phyloP scores from a whole-genome alignment of 2,329 filamentous ascomycete species.

The Alternaria panax region DNA sequence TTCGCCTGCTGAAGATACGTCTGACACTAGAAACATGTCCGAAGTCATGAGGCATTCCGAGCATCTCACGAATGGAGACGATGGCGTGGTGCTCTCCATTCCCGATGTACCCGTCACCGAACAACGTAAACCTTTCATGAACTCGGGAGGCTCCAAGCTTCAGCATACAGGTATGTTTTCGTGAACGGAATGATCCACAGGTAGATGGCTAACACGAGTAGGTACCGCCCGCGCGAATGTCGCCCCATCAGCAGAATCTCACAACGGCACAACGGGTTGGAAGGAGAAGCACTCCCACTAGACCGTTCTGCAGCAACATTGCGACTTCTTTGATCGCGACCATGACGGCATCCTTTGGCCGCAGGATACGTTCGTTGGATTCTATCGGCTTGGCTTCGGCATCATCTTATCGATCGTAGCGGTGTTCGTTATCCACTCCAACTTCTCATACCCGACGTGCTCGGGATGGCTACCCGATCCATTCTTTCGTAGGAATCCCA shows the following conservation, averaged over 20 bases:
- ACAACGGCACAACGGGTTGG: constrained; percentile 1
- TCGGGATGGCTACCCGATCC: constrained; percentile 55
- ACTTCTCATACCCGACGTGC: constrained; percentile 60
- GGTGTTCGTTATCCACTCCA: constrained; percentile 57
- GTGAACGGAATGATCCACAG: background rate
- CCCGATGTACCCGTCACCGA: constrained; percentile 8
- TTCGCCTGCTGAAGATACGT: background rate
- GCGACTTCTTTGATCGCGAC: constrained; percentile 62
- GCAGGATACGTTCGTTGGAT: constrained; percentile 58
- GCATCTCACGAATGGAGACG: background rate
- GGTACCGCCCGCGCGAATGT: constrained; percentile 3
- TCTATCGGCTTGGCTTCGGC: constrained; percentile 56
- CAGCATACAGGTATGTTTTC: constrained; percentile 1
- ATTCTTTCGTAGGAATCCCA: constrained; percentile 42
- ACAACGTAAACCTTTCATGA: constrained; percentile 6
- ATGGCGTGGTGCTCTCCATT: constrained; percentile 7
- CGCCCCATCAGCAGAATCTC: background rate
- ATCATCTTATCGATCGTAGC: constrained; percentile 54
- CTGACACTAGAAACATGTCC: constrained; percentile 7
- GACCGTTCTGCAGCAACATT: constrained; percentile 55
- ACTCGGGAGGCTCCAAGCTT: background rate
- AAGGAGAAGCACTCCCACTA: constrained; percentile 4
- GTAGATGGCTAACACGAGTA: background rate
- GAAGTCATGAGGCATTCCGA: constrained; percentile 4
- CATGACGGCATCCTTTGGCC: constrained; percentile 62